Evolutionary conservation across 768 basidiomycete genomes (phyloP), one percentile per base, ranked within the genome.

Genomic region (Kwoniella sp.): DNA sequence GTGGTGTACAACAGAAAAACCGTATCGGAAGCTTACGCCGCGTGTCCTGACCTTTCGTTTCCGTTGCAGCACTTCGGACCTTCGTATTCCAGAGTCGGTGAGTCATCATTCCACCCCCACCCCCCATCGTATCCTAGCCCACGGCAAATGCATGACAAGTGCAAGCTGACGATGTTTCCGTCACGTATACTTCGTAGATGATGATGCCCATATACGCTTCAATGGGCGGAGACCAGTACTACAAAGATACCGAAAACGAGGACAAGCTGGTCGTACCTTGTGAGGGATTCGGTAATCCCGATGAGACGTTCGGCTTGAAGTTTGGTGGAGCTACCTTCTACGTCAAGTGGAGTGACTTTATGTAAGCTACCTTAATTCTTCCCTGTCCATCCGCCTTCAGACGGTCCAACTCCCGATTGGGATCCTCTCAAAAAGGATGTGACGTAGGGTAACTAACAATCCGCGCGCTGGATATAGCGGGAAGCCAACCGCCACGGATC

Each of bases 71-170:
- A 62, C 60, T 15, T 44, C 51, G 1, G 47, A 48, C 30, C 26
- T 62, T 26, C 21, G 33, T 15, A 48, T 62, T 22, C 40, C 60
- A 21, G 60, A 62, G 36, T 53, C 26, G 2, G 60, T 62, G n/a
- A 55, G 60, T 55, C 44, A n/a, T 4, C 27, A 22, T 24, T 10
- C 1, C 9, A 50, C 19, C 47, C 13, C 12, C 27, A 3, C 24
- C 13, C 15, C 13, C 50, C 24, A 6, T 21, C 2, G 5, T 21
- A n/a, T 40, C 21, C 33, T 33, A 26, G 27, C 40, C 17, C 47
- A 3, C 19, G n/a, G n/a, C n/a, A n/a, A n/a, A n/a, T n/a, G n/a
- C n/a, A n/a, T n/a, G n/a, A n/a, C n/a, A n/a, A n/a, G n/a, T n/a
- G n/a, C n/a, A n/a, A n/a, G n/a, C n/a, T n/a, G 17, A n/a, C 24